Base-by-base conservation (phyloP, 768 basidiomycete genomes). In the Xerocomellus dryophilus region DNA sequence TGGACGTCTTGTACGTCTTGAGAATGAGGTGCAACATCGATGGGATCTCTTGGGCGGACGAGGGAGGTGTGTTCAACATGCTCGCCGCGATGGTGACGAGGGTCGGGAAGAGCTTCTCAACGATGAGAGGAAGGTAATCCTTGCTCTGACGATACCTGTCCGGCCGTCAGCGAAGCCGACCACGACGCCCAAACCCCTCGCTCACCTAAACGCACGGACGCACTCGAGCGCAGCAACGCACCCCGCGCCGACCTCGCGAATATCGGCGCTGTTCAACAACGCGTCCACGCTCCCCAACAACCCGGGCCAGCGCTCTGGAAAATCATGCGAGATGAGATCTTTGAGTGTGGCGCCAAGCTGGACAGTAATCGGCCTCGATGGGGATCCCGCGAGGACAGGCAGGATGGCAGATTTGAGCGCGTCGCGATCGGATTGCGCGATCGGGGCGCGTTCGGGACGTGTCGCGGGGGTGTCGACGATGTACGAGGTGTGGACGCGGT, bases 21-120 rank as follows among this genome's bases (percentile, higher is more conserved):
- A 94, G 76, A 54, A 95, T 88, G 47, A 92, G 78, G 63, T 94
- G 92, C 29, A 95, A 76, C 76, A 94, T 86, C 1, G 84, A 80
- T 1, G 91, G 91, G 47, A 88, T 86, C 53, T 93, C 91, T 44
- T 85, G 82, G 11, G 80, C 75, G 8, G 73, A 67, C 34, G 74
- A 77, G 4, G 85, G 85, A 0, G 83, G 83, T 9, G 81, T 77
- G 41, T 80, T 75, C 43, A 91, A 73, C 74, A 94, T 82, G 59
- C 83, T 77, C 0, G 77, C 74, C 17, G 86, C 92, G 58, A 95
- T 83, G n/a, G 73, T 75, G 44, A 88, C 88, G 40, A 94, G 79
- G 17, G 78, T 82, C 1, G 89, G 91, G 72, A 94, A 88, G 42
- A 90, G 75, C 44, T 81, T 74, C 20, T 75, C 72, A 20, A 86